A percentile compares a stretch with the other conserved stretches of the same genome.
Conservation (phyloP, 495 filamentous ascomycete species). For the Penicillium egyptiacum region DNA sequence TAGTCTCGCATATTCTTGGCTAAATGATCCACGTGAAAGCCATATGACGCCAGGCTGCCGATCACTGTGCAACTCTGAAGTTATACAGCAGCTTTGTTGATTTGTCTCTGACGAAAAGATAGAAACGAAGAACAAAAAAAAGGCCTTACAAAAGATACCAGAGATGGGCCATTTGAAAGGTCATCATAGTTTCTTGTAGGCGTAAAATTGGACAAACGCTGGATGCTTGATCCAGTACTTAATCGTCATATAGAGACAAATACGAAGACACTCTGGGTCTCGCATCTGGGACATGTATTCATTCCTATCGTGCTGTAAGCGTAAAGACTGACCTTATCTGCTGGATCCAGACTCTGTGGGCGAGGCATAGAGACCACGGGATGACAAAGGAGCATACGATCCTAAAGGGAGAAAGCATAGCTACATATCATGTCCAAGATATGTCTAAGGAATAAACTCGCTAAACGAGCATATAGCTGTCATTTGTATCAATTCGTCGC, state of each 20-base stretch:
- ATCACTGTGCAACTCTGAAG: conserved; percentile 1
- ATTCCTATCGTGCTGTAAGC: not conserved
- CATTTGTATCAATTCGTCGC: conserved; percentile 16
- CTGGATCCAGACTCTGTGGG: not conserved
- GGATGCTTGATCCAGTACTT: no score
- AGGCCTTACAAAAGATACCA: no score
- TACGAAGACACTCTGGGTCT: not conserved
- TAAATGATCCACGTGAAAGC: not conserved
- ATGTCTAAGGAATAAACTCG: not conserved
- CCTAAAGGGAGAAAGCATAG: not conserved
- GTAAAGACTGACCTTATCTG: not conserved
- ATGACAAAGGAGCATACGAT: not conserved
- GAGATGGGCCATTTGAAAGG: no score
- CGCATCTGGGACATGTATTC: not conserved
- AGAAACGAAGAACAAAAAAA: no score
- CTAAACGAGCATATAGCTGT: not conserved
- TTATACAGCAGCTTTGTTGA: not conserved
- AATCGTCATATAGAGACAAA: not conserved
- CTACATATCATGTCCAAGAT: not conserved
- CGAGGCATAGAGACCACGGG: not conserved
- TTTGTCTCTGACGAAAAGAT: no score
- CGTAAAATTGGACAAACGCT: no score
- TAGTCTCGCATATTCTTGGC: conserved; percentile 6
- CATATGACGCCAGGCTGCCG: conserved; percentile 2
- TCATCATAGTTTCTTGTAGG: no score